Evolutionary conservation across 495 filamentous ascomycete species (phyloP).

Genomic region (Durotheca rogersii): DNA sequence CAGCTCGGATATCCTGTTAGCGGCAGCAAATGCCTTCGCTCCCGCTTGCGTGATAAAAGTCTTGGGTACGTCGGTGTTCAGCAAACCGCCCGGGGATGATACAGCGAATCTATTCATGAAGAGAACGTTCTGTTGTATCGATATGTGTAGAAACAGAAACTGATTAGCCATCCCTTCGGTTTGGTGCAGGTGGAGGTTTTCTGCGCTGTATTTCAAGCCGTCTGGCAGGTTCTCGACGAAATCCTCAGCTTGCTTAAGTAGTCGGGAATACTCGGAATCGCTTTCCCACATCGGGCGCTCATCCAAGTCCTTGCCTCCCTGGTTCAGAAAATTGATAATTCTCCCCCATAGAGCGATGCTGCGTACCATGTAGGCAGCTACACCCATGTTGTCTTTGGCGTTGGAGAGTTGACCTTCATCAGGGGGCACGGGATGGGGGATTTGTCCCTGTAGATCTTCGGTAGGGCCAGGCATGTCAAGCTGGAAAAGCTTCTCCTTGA

Average conservation of each 20-base stretch:
- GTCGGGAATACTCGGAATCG: conserved; percentile 68
- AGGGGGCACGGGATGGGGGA: conserved; percentile 63
- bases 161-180: conserved; percentile 85
- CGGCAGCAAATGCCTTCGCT: conserved; percentile 79
- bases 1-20: conserved; percentile 82
- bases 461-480: conserved; percentile 89
- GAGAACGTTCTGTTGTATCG: conserved; percentile 82
- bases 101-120: conserved; percentile 90
- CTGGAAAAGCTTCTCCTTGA: conserved; percentile 85
- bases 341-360: conserved; percentile 85
- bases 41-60: conserved; percentile 75
- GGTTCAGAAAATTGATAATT: conserved; percentile 85
- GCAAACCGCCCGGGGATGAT: conserved; percentile 64
- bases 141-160: conserved; percentile 91
- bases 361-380: conserved; percentile 87
- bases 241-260: conserved; percentile 69
- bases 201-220: conserved; percentile 66
- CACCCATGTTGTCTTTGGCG: conserved; percentile 85
- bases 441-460: conserved; percentile 75
- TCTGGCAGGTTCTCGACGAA: conserved; percentile 71
- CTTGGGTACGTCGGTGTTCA: conserved; percentile 74
- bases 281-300: conserved; percentile 75
- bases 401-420: conserved; percentile 65
- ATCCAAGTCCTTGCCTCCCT: conserved; percentile 84
- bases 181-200: conserved; percentile 83